Percentiles rank a stretch among this genome's conserved stretches.
Conservation (phyloP, 768 basidiomycete species). For the Rhodotorula kratochvilovae region DNA sequence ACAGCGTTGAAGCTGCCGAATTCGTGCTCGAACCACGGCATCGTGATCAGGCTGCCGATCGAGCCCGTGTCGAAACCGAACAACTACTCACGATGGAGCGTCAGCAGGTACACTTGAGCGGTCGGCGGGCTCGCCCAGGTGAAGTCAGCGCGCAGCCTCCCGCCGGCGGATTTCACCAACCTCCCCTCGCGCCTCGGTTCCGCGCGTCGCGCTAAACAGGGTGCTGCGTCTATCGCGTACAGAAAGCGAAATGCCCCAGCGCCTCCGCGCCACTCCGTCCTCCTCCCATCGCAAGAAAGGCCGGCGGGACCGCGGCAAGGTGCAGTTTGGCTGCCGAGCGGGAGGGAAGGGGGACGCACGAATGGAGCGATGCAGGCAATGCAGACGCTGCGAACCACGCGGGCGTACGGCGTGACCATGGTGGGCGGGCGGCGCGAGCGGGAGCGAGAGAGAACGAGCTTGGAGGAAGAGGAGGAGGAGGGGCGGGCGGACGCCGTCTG, state of each 20-base stretch:
- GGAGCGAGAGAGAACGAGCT: neutral
- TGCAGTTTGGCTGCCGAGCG: no score
- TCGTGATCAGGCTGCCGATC: slow-evolving; percentile 54
- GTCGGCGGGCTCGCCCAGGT: no score
- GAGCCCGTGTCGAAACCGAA: slow-evolving; percentile 9
- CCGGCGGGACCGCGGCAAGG: no score
- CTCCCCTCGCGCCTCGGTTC: no score
- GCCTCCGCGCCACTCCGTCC: no score
- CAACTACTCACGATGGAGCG: neutral
- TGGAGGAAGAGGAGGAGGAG: neutral
- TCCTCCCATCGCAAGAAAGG: no score
- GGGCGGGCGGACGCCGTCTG: no score
- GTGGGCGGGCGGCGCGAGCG: neutral
- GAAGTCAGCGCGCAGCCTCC: neutral
- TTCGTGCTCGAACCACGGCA: slow-evolving; percentile 52
- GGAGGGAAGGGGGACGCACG: neutral
- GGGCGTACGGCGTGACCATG: neutral
- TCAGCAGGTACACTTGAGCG: no score
- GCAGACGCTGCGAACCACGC: neutral
- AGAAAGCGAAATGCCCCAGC: no score
- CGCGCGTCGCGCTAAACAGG: no score
- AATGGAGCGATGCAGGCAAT: neutral
- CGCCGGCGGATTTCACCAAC: no score
- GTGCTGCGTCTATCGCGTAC: no score
- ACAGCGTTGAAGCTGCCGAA: slow-evolving; percentile 43